Percentiles rank a stretch among this genome's conserved stretches.
Conservation (phyloP, 2,329 filamentous ascomycete genomes). For the Trichophyton simii region DNA sequence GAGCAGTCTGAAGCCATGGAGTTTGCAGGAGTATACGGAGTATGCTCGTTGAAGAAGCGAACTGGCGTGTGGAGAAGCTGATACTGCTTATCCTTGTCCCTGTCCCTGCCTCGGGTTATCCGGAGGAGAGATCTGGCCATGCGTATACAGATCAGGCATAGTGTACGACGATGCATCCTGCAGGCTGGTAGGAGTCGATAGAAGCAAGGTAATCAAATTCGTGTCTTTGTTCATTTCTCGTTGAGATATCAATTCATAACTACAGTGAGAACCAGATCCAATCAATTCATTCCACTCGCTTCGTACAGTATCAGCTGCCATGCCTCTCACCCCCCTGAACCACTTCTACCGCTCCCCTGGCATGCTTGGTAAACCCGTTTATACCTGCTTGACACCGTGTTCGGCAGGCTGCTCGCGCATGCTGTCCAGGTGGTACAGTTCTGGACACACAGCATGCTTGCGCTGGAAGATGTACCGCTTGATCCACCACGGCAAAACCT, state of each 20-base stretch:
- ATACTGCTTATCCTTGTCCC: background rate
- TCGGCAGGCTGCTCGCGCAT: background rate
- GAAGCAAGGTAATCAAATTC: background rate
- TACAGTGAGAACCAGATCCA: background rate
- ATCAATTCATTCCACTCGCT: background rate
- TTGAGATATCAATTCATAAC: too few relatives aligned
- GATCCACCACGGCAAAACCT: slow-evolving; percentile 49
- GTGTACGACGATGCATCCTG: background rate
- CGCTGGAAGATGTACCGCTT: slow-evolving; percentile 43
- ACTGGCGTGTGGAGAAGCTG: background rate
- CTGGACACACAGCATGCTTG: slow-evolving; percentile 35
- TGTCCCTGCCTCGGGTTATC: too few relatives aligned
- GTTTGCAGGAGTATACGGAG: too few relatives aligned
- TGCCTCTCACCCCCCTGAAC: background rate
- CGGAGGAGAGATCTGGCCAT: too few relatives aligned
- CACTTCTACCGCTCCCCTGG: background rate
- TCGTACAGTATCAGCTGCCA: background rate
- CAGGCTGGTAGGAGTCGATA: background rate
- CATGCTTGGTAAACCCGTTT: background rate
- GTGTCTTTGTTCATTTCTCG: background rate
- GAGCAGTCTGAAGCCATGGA: too few relatives aligned
- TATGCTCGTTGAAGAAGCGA: too few relatives aligned
- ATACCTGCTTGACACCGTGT: background rate
- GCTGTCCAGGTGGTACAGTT: slow-evolving; percentile 31
- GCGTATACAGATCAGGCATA: background rate